Base-by-base conservation (phyloP, 371 early-diverging fungal genomes). In the Coemansia sp. region DNA sequence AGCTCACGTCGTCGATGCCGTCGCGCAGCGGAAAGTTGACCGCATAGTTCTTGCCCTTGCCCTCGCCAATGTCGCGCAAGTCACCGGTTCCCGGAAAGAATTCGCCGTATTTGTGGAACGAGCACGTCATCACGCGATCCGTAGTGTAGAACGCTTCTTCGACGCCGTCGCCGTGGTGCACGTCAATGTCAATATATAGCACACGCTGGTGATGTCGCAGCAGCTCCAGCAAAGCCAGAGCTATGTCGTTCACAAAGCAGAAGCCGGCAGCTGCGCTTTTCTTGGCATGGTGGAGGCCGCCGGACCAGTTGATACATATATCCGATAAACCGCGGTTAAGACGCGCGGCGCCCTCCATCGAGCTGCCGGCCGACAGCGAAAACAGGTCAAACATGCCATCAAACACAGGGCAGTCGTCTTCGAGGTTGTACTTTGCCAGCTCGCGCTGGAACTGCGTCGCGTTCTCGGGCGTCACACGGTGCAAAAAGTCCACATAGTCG, bases 91-190 rank as follows among this genome's bases (percentile, higher is more conserved):
- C 99, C 5, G 99, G 99, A 66, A 99, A 99, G 76, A 90, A 99
- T 57, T 97, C 94, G 43, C 99, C 99, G 81, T 94, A 98, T 76
- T 99, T 98, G 78, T 99, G 99, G 79, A 99, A 99, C n/a, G 94
- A 93, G 35, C 94, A 91, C 0, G 99, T 99, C 97, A 99, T 95
- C 34, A 99, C 99, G 57, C 99, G 88, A 71, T 99, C 99, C 6
- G 99, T 97, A 10, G 93, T 92, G 78, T 98, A 99, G 80, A 99
- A 99, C 1, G 99, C 99, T 77, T 99, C 99, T 79, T 97, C 94
- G 26, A 99, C 99, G 49, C 99, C 99, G 77, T 99, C 99, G 16
- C 99, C 99, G 74, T 99, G 99, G 80, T 99, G 99, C 16, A 99
- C 91, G 77, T 99, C 99, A 72, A 99, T 99, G 77, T 99, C 99